phyloP scores from a whole-genome alignment of 306 rosid genomes.

The Purshia tridentata region DNA sequence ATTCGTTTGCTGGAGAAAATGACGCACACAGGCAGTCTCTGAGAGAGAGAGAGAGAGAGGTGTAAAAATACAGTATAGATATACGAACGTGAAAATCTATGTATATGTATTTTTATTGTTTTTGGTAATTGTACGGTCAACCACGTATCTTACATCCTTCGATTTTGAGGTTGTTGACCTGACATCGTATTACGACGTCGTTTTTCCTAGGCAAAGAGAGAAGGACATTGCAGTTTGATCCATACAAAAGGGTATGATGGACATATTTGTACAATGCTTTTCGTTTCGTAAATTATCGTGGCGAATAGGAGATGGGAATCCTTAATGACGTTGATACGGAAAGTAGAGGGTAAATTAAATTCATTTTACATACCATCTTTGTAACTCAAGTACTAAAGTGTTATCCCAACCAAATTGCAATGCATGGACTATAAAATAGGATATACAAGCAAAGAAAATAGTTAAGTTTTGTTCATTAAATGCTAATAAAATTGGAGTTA shows the following conservation, averaged over 20 bases:
- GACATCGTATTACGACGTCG: neutral
- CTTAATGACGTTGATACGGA: neutral
- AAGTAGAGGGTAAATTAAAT: neutral
- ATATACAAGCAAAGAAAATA: neutral
- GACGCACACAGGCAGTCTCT: conserved; percentile 22
- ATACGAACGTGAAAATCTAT: neutral
- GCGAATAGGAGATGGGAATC: neutral
- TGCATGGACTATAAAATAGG: too few species aligned
- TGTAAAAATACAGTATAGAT: neutral
- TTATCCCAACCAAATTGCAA: too few species aligned
- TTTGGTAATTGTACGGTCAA: neutral
- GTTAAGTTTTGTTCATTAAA: neutral
- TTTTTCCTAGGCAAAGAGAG: neutral
- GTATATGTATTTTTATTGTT: neutral
- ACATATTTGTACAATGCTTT: too few species aligned
- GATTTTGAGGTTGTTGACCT: neutral
- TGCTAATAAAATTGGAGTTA: neutral
- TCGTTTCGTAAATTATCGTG: too few species aligned
- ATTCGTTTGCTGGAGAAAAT: conserved; percentile 36
- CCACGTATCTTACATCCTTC: neutral
- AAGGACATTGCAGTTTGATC: too few species aligned
- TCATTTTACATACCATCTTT: too few species aligned
- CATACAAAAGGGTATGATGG: too few species aligned
- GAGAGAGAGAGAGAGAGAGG: neutral
- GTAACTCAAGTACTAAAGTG: too few species aligned